These are phyloP conservation scores for Globisporangium cederbergense DNA, from an alignment of 352 stramenopile genomes.

Conservation along the genomic window DNA sequence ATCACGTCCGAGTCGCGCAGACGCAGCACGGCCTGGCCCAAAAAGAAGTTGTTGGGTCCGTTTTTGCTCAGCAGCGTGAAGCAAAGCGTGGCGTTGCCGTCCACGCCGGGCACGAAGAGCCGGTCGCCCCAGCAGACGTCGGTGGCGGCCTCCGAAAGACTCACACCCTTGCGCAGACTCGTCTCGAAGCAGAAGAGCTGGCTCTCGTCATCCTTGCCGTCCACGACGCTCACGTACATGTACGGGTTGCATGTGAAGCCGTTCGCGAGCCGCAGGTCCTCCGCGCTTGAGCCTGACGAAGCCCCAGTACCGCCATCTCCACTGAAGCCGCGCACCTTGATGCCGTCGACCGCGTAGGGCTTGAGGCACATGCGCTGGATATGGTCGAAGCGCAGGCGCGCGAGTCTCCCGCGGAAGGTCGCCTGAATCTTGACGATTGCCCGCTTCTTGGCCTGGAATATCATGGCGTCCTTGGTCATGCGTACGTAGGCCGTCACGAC, in stretches of 20 bases:
- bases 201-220: conserved; percentile 57
- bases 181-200: conserved; percentile 76
- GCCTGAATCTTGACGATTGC: conserved; percentile 58
- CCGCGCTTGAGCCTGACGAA: conserved; percentile 2
- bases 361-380: conserved; percentile 55
- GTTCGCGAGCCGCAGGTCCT: conserved; percentile 61
- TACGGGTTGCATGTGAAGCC: conserved; percentile 75
- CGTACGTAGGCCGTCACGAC: conserved; percentile 61
- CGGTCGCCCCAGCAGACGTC: conserved; percentile 52
- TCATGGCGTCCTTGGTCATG: conserved; percentile 56
- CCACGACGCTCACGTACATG: conserved; percentile 65
- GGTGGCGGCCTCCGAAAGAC: conserved; percentile 15
- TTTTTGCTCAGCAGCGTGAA: conserved; percentile 78
- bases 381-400: conserved; percentile 41
- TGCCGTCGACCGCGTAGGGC: conserved; percentile 45
- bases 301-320: not conserved
- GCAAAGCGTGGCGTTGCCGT: conserved; percentile 64
- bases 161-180: conserved; percentile 32
- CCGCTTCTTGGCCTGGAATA: conserved; percentile 59
- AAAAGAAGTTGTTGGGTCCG: conserved; percentile 72
- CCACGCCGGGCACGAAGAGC: conserved; percentile 62
- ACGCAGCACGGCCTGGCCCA: conserved; percentile 54
- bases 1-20: conserved; percentile 40
- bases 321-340: conserved; percentile 26
- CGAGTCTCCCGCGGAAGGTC: conserved; percentile 40